These are phyloP conservation scores for Hortiboletus campestris DNA, from an alignment of 768 basidiomycete species.

Conservation along the genomic window DNA sequence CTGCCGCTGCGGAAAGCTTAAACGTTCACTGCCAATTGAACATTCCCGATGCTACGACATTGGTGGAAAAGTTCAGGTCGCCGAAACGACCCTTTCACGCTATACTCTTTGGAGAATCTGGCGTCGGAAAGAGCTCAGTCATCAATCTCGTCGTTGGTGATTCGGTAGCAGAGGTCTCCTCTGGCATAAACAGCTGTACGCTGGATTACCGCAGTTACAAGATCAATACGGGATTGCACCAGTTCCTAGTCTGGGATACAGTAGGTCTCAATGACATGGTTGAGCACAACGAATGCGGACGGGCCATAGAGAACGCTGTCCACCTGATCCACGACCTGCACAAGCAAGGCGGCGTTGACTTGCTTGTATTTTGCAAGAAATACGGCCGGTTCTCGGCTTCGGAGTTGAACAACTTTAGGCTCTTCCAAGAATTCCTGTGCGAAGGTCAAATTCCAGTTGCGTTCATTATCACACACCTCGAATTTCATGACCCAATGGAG, in stretches of 20 bases:
- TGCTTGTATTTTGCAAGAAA: constrained; percentile 39
- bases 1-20: constrained; percentile 1
- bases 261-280: constrained; percentile 27
- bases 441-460: constrained; percentile 37
- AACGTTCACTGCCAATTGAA: constrained; percentile 11
- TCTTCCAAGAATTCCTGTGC: constrained; percentile 41
- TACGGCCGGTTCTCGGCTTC: constrained; percentile 29
- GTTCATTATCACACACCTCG: constrained; percentile 40
- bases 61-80: constrained; percentile 13
- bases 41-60: constrained; percentile 5
- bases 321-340: constrained; percentile 30
- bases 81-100: constrained; percentile 25
- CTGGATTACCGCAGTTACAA: constrained; percentile 26
- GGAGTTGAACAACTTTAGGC: constrained; percentile 30
- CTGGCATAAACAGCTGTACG: constrained; percentile 32
- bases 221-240: constrained; percentile 15
- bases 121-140: constrained; percentile 41
- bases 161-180: constrained; percentile 25
- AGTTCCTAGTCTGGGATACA: constrained; percentile 34
- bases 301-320: constrained; percentile 27
- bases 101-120: constrained; percentile 41
- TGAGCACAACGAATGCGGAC: constrained; percentile 2
- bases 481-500: constrained; percentile 29
- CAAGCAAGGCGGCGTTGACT: constrained; percentile 34
- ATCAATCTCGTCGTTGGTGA: constrained; percentile 38